phyloP scores from a whole-genome alignment of 768 basidiomycete species.

The Lentinula aciculospora region DNA sequence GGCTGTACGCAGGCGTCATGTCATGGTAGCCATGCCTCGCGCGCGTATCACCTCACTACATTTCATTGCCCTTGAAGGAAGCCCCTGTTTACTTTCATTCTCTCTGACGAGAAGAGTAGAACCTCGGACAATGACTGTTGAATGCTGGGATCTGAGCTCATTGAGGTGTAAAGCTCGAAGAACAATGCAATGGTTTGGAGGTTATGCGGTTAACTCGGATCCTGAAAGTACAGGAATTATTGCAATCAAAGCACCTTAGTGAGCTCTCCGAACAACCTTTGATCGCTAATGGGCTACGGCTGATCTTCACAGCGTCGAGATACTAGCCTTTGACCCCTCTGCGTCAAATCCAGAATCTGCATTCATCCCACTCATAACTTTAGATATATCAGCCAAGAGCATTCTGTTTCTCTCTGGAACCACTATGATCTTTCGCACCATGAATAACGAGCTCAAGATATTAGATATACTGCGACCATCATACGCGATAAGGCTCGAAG shows the following conservation, averaged over 20 bases:
- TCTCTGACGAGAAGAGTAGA: constrained; percentile 16
- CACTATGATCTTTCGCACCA: constrained; percentile 33
- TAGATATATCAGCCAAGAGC: constrained; percentile 25
- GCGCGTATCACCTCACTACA: constrained; percentile 38
- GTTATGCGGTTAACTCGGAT: constrained; percentile 41
- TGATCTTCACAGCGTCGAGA: constrained; percentile 29
- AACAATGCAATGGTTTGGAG: constrained; percentile 28
- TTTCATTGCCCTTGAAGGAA: constrained; percentile 38
- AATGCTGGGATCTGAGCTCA: constrained; percentile 53
- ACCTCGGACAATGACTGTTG: constrained; percentile 29
- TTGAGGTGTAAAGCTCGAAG: constrained; percentile 38
- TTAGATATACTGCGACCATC: constrained; percentile 4
- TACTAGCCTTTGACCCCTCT: constrained; percentile 34
- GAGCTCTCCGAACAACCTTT: constrained; percentile 9
- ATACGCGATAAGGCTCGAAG: not conserved
- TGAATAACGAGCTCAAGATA: constrained; percentile 7
- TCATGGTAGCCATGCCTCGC: constrained; percentile 16
- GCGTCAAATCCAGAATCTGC: constrained; percentile 27
- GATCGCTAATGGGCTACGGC: not conserved
- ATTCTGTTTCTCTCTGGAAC: constrained; percentile 31
- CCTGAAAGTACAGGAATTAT: constrained; percentile 26
- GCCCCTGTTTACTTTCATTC: constrained; percentile 44
- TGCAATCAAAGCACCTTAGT: constrained; percentile 40
- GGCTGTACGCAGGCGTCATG: constrained; percentile 18
- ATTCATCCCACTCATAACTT: constrained; percentile 24